Evolutionary conservation across 306 rosid species (phyloP).

Genomic region (Acacia crassicarpa): DNA sequence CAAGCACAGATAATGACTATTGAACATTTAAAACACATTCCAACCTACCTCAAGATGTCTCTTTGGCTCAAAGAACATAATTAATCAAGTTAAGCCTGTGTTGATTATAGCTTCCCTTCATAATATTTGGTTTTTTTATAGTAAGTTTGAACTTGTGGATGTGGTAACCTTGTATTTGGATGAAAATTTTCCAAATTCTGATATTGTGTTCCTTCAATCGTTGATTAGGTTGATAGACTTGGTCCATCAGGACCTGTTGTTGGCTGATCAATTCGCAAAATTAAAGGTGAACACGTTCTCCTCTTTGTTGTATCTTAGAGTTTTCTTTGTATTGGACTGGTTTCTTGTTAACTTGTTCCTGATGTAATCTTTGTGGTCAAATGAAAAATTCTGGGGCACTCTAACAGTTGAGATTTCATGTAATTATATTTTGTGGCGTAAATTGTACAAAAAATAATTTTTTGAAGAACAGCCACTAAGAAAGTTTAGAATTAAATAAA

Average conservation of each 20-base stretch:
- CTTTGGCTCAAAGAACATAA: constrained; percentile 6
- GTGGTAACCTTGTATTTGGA: constrained; percentile 6
- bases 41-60: constrained; percentile 6
- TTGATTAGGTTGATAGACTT: constrained; percentile 77
- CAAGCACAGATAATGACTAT: constrained; percentile 6
- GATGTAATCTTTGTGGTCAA: constrained; percentile 19
- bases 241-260: constrained; percentile 82
- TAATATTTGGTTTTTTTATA: constrained; percentile 21
- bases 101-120: not conserved
- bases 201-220: constrained; percentile 23
- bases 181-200: constrained; percentile 24
- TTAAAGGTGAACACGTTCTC: constrained; percentile 60
- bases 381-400: constrained; percentile 22
- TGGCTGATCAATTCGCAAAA: constrained; percentile 87
- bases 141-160: constrained; percentile 30
- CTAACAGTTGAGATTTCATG: not conserved
- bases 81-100: constrained; percentile 22
- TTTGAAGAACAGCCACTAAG: not conserved
- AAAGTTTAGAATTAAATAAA: not conserved
- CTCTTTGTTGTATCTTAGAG: constrained; percentile 26
- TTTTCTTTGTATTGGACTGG: constrained; percentile 13
- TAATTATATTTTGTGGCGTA: constrained; percentile 4
- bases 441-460: not conserved
- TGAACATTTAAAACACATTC: not conserved
- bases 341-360: constrained; percentile 12